Evolutionary conservation across 148 eudicot species (phyloP).

Genomic region (Pharnaceum exiguum): DNA sequence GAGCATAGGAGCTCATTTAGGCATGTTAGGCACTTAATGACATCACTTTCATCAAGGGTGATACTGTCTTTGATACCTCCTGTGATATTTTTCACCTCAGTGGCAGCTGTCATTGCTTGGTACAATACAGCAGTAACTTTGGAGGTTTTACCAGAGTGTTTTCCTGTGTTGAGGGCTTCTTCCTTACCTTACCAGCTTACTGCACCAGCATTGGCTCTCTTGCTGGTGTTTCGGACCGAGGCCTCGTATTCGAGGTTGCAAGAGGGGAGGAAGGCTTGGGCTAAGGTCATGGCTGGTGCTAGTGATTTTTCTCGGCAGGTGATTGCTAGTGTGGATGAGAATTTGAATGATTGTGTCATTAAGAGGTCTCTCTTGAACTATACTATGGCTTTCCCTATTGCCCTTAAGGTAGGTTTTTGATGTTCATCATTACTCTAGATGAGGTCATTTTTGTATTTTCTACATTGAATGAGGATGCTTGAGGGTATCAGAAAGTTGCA

Average conservation of each 20-base stretch:
- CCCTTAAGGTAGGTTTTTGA: constrained; percentile 71
- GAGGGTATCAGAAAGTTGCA: too few species aligned
- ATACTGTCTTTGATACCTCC: constrained; percentile 87
- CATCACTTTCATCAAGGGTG: constrained; percentile 76
- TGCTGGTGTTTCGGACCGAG: constrained; percentile 93
- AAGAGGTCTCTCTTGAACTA: constrained; percentile 85
- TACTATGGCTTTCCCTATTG: constrained; percentile 83
- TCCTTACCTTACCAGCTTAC: constrained; percentile 93
- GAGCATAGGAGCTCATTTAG: constrained; percentile 80
- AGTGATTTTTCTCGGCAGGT: constrained; percentile 84
- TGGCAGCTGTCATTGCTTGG: constrained; percentile 59
- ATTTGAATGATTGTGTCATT: constrained; percentile 39
- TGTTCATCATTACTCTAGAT: too few species aligned
- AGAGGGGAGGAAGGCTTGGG: constrained; percentile 94
- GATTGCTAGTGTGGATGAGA: constrained; percentile 55
- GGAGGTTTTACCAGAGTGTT: constrained; percentile 65
- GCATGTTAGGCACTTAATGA: constrained; percentile 67
- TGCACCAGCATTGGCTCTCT: constrained; percentile 86
- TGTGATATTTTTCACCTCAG: constrained; percentile 67
- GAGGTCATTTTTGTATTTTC: too few species aligned
- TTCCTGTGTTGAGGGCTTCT: constrained; percentile 73
- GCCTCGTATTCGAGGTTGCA: constrained; percentile 93
- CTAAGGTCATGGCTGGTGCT: constrained; percentile 60
- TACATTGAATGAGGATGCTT: too few species aligned
- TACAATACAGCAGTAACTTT: constrained; percentile 65